These are phyloP conservation scores for Aspergillus unguis DNA, from an alignment of 2,329 filamentous ascomycete genomes.

Conservation along the genomic window DNA sequence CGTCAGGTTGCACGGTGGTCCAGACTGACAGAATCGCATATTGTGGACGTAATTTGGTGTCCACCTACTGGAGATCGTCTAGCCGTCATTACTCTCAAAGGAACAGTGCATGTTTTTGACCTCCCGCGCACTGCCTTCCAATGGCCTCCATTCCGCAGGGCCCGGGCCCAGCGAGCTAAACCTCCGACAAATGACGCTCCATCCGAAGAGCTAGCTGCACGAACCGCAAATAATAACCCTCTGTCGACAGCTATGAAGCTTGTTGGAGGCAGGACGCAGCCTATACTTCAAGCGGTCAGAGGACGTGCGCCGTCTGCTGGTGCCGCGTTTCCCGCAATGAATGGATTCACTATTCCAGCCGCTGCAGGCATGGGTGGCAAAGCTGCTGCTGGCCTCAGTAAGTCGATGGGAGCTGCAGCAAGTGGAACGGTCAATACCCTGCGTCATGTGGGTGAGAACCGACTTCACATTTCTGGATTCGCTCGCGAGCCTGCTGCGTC, in stretches of 20 bases:
- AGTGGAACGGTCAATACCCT: constrained; percentile 48
- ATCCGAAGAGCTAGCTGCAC: constrained; percentile 49
- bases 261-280: constrained; percentile 57
- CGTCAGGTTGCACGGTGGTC: constrained; percentile 85
- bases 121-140: constrained; percentile 77
- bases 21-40: constrained; percentile 84
- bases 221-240: constrained; percentile 39
- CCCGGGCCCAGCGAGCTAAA: constrained; percentile 42
- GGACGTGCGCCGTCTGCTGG: constrained; percentile 49
- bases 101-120: constrained; percentile 91
- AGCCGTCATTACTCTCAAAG: constrained; percentile 87
- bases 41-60: constrained; percentile 88
- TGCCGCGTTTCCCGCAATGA: constrained; percentile 42
- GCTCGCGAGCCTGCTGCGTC: constrained; percentile 38
- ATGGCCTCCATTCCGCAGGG: constrained; percentile 69
- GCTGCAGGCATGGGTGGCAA: constrained; percentile 48
- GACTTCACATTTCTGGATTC: constrained; percentile 44
- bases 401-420: constrained; percentile 49
- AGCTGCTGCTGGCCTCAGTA: constrained; percentile 49
- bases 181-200: constrained; percentile 43
- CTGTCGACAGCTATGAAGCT: constrained; percentile 69
- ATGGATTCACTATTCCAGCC: constrained; percentile 44
- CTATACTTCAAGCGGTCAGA: constrained; percentile 66
- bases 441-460: constrained; percentile 48
- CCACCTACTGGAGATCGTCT: constrained; percentile 75